Percentiles rank a stretch among this genome's conserved stretches.
Conservation (phyloP, 1,139 yeast species). For the Pneumocystis canis region DNA sequence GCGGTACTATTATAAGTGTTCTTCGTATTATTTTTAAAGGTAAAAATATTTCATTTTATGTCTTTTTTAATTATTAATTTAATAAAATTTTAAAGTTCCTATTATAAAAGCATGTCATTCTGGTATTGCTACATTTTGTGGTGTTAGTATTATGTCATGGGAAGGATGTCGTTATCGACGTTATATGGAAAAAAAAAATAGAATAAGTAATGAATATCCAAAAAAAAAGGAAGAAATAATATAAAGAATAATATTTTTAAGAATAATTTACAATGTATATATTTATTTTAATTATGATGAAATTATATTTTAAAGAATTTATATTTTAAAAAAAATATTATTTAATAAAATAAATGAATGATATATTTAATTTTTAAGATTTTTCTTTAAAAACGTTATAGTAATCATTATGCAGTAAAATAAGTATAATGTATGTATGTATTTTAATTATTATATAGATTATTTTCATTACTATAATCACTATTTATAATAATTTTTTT, state of each 20-base stretch:
- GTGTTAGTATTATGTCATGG: neutral
- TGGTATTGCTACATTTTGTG: neutral
- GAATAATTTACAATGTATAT: too few species aligned
- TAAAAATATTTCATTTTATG: neutral
- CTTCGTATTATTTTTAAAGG: neutral
- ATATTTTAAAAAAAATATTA: too few species aligned
- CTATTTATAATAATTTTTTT: neutral
- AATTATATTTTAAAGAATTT: too few species aligned
- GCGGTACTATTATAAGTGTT: neutral
- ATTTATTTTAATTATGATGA: too few species aligned
- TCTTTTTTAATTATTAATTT: neutral
- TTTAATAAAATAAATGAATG: too few species aligned
- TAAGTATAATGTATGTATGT: neutral
- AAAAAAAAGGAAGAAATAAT: neutral
- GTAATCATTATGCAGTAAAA: neutral
- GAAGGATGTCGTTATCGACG: conserved; percentile 2
- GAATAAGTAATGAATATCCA: neutral
- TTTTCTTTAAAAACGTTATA: too few species aligned
- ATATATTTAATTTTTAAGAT: too few species aligned
- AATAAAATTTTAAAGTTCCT: neutral
- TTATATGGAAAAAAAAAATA: neutral
- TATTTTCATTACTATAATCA: neutral
- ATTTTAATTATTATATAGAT: neutral
- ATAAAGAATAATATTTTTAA: too few species aligned
- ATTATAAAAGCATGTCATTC: neutral